phyloP scores from a whole-genome alignment of 2,329 filamentous ascomycete species.

The Alternaria sp. region DNA sequence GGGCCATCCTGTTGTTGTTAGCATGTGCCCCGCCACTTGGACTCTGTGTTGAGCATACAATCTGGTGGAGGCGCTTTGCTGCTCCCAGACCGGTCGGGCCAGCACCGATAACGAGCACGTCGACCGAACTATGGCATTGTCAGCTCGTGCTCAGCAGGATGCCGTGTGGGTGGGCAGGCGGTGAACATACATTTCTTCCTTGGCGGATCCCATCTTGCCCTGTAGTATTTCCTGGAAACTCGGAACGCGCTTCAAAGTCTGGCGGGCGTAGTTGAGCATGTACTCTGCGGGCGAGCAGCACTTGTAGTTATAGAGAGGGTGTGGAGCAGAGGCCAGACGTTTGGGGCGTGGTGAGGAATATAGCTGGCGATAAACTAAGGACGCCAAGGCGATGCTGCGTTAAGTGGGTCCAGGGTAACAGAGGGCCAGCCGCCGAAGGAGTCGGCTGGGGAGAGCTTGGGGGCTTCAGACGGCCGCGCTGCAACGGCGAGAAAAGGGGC shows the following conservation, averaged over 20 bases:
- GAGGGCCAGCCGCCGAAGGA: constrained; percentile 8
- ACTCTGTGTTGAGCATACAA: constrained; percentile 64
- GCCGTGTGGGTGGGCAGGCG: constrained; percentile 27
- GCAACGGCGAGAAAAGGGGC: constrained; percentile 34
- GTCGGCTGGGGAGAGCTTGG: neutral
- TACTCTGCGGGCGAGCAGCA: constrained; percentile 32
- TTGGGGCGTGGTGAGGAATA: constrained; percentile 32
- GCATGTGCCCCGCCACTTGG: constrained; percentile 22
- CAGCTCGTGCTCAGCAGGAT: constrained; percentile 17
- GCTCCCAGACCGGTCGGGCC: constrained; percentile 97
- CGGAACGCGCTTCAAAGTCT: constrained; percentile 49
- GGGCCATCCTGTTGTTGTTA: constrained; percentile 72
- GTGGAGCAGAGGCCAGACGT: constrained; percentile 25
- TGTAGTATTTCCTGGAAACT: constrained; percentile 51
- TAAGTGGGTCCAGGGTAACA: constrained; percentile 18
- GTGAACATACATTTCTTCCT: constrained; percentile 51
- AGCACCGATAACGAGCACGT: constrained; percentile 97
- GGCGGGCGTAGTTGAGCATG: constrained; percentile 49
- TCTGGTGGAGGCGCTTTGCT: constrained; percentile 95
- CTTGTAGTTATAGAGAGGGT: constrained; percentile 11
- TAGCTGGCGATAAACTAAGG: constrained; percentile 32
- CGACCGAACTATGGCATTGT: constrained; percentile 72
- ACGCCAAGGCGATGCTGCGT: constrained; percentile 34
- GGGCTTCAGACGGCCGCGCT: constrained; percentile 5
- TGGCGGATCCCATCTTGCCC: constrained; percentile 48